Base-by-base conservation (phyloP, 768 basidiomycete genomes). In the Amanita jacksonii region DNA sequence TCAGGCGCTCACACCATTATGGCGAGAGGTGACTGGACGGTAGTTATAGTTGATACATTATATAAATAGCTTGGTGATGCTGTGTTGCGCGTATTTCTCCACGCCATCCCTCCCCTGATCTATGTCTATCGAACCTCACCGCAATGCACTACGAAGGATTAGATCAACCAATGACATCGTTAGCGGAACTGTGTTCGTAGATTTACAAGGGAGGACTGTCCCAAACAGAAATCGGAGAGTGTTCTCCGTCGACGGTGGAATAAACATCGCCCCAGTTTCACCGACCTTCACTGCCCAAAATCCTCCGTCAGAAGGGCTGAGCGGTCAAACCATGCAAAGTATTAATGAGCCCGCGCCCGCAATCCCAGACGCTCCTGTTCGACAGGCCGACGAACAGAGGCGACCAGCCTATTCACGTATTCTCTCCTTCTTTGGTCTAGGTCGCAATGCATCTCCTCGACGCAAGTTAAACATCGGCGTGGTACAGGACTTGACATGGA, bases 1-100 rank as follows among this genome's bases (percentile, higher is more conserved):
- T 3, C 84, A 87, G 54, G 83, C 82, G 18, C 57, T 85, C 16
- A 84, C 82, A 7, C 80, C 83, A 1, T 58, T 85, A 30, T 86
- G 76, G 84, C 65, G 64, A 47, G 67, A 68, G 23, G 54, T 64
- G 10, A 58, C 55, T 47, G 56, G 57, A 20, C 49, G 55, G 31
- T 59, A 49, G 51, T 30, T 38, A n/a, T n/a, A n/a, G n/a, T n/a
- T n/a, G n/a, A n/a, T n/a, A n/a, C n/a, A 34, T n/a, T 7, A 34
- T 7, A 15, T 13, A 8, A 13, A 34, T 34, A 13, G 5, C 33
- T 15, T 18, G 33, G 6, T 5, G 6, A 7, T 18, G 16, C n/a
- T 34, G 13, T 15, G 13, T 34, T 34, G n/a, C n/a, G n/a, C n/a
- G n/a, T n/a, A 19, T 18, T 32, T 41, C 28, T 32, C 41, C 20